Evolutionary conservation across 2,329 filamentous ascomycete genomes (phyloP), one percentile per base, ranked within the genome.

Genomic region (Penicillium freii): DNA sequence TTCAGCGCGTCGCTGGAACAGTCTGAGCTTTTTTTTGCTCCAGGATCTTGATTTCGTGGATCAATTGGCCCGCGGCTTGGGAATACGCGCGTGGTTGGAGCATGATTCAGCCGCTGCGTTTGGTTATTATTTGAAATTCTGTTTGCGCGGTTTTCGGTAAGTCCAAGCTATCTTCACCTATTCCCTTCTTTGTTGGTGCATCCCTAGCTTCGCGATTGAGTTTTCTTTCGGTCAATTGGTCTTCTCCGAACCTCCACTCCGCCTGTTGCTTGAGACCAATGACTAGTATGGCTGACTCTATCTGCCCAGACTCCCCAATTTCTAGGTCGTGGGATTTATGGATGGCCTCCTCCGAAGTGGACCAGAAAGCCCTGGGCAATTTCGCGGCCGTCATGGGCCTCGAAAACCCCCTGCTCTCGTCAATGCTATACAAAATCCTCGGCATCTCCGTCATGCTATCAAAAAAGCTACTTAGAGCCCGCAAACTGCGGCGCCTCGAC

Each of bases 311-410:
- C 62, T 69, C 61, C 62, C 63, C 71, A 66, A 70, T 69, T 47
- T 61, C 72, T 43, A 68, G 63, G 23, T 59, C 69, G 34, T 68
- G 76, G 57, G 66, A 65, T 65, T 68, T 75, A 72, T 77, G 75
- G 74, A 99, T 97, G 94, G 94, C 94, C 78, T 94, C 92, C 72
- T 94, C 92, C 60, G 91, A 96, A 78, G 91, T 97, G 61, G 94
- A 99, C 75, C 92, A 96, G 79, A 99, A 97, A 79, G 96, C 95
- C 77, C 83, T 99, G 69, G 92, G 91, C 77, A 88, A 87, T 71
- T 87, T 96, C 72, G 93, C 94, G 73, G 89, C 87, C 76, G 83
- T 87, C 60, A 92, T 91, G 66, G 87, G 88, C 71, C 79, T 84
- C 59, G 87, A 90, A 66, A 94, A 93, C 70, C 87, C 90, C 4